A percentile compares a stretch with the other conserved stretches of the same genome.
Evolutionary conservation across 176 grass and related monocot genomes (phyloP).

Genomic region (Aegilops longissima): DNA sequence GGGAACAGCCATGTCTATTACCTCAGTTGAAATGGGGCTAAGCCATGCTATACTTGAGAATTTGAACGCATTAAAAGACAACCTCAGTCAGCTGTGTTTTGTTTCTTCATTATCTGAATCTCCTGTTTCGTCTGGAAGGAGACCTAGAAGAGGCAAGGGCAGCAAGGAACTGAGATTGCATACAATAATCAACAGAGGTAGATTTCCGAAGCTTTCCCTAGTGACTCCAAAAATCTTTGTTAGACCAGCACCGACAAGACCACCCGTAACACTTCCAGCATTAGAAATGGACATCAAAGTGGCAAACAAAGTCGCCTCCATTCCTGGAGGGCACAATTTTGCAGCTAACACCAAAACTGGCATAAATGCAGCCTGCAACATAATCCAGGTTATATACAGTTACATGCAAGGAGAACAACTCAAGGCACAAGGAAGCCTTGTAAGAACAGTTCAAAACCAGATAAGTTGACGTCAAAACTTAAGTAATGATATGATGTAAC

Average conservation of each 20-base stretch:
- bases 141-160: conserved; percentile 79
- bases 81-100: conserved; percentile 30
- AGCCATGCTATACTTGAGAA: conserved; percentile 5
- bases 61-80: conserved; percentile 4
- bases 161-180: conserved; percentile 95
- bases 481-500: not conserved
- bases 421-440: conserved; percentile 1
- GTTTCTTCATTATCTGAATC: conserved; percentile 39
- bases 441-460: conserved; percentile 13
- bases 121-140: conserved; percentile 68
- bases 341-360: conserved; percentile 96
- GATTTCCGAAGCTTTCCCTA: conserved; percentile 77
- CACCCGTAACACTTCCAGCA: conserved; percentile 84
- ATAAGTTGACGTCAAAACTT: conserved; percentile 25
- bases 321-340: conserved; percentile 85
- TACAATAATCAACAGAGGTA: conserved; percentile 70
- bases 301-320: conserved; percentile 97
- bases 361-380: conserved; percentile 96
- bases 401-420: conserved; percentile 10
- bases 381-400: conserved; percentile 21
- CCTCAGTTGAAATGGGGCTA: not conserved
- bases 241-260: conserved; percentile 83
- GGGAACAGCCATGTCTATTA: not conserved
- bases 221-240: conserved; percentile 87
- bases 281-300: conserved; percentile 98